Evolutionary conservation across 768 basidiomycete genomes (phyloP).

Genomic region (Imleria badia): DNA sequence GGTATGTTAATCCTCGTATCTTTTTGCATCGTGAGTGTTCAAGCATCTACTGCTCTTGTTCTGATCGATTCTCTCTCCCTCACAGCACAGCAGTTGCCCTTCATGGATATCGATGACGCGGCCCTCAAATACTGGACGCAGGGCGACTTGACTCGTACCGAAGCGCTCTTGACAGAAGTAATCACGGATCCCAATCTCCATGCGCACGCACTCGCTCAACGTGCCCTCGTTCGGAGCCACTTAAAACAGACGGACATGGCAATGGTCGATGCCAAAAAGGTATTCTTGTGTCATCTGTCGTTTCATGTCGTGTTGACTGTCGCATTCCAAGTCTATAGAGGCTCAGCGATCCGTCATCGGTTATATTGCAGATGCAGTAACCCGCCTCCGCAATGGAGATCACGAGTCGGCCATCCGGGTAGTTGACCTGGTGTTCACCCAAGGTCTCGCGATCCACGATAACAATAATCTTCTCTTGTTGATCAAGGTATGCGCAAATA

Average conservation of each 20-base stretch:
- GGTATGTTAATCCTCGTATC: too few relatives aligned
- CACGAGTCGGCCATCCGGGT: neutral
- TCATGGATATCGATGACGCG: neutral
- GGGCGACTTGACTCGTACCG: neutral
- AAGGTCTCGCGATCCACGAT: neutral
- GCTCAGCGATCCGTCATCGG: slow-evolving; percentile 4
- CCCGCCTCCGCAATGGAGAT: neutral
- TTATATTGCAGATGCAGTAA: slow-evolving; percentile 7
- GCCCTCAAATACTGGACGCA: slow-evolving; percentile 1
- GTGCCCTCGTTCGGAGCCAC: neutral
- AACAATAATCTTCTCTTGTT: slow-evolving; percentile 7
- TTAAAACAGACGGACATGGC: neutral
- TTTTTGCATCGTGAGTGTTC: neutral
- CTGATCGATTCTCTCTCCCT: neutral
- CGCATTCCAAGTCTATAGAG: neutral
- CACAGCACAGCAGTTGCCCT: neutral
- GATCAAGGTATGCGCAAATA: slow-evolving; percentile 1
- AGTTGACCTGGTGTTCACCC: slow-evolving; percentile 3
- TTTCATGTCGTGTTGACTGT: neutral
- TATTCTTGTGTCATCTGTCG: neutral
- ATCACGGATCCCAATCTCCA: neutral
- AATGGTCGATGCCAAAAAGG: slow-evolving; percentile 5
- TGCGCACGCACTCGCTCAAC: slow-evolving; percentile 3
- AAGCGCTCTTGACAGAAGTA: neutral
- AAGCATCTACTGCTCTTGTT: accelerated